These are phyloP conservation scores for Eleusine indica DNA, from an alignment of 176 grass and related monocot species.

Conservation along the genomic window DNA sequence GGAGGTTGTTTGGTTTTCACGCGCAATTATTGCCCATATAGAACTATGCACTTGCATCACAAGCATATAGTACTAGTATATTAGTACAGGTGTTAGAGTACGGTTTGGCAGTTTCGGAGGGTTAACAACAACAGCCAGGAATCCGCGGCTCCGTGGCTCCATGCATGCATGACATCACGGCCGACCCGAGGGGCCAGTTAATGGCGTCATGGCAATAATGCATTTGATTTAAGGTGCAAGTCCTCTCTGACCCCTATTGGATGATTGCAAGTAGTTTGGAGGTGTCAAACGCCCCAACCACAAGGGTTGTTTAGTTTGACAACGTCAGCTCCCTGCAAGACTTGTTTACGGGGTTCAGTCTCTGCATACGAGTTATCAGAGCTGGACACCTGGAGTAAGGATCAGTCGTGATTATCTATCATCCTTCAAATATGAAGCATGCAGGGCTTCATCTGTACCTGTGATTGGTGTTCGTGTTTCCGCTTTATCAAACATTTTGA, in stretches of 20 bases:
- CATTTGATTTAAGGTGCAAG: conserved; percentile 42
- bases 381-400: conserved; percentile 16
- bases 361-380: neutral
- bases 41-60: conserved; percentile 7
- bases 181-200: conserved; percentile 30
- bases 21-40: conserved; percentile 27
- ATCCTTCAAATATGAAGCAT: neutral
- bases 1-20: neutral
- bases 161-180: conserved; percentile 28
- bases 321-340: neutral
- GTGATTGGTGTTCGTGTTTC: neutral
- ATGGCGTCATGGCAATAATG: conserved; percentile 46
- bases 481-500: neutral
- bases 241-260: conserved; percentile 12
- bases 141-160: neutral
- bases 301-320: conserved; percentile 35
- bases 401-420: neutral
- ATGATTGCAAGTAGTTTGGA: conserved; percentile 43
- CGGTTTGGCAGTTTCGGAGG: conserved; percentile 35
- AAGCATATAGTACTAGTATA: conserved; percentile 15
- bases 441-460: neutral
- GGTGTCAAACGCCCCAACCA: conserved; percentile 38
- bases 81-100: conserved; percentile 3
- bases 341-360: neutral
- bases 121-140: conserved; percentile 17